phyloP scores from a whole-genome alignment of 257 asterid species.

The Fraxinus anomala region DNA sequence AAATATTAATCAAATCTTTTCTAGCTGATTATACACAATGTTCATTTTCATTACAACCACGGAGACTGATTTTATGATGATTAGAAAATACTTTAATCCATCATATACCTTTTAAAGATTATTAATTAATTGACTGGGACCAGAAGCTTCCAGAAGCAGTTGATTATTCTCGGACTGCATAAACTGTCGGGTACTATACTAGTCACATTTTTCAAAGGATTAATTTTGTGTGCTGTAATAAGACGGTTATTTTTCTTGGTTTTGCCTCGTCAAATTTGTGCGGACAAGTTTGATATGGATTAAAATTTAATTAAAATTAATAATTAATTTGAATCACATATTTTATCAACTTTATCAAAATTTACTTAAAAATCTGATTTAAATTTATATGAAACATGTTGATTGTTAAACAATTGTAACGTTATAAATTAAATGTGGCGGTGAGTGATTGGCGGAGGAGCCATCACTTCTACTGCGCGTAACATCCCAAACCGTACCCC shows the following conservation, averaged over 20 bases:
- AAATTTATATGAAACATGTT: no score
- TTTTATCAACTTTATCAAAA: no score
- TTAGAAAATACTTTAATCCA: background rate
- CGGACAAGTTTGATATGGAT: no score
- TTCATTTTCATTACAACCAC: no score
- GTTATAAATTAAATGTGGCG: background rate
- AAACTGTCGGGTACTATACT: background rate
- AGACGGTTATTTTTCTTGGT: background rate
- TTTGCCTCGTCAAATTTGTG: background rate
- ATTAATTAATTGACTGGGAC: background rate
- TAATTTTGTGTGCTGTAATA: background rate
- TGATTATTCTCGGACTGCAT: background rate
- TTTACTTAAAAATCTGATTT: no score
- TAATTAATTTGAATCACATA: no score
- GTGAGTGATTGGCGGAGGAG: background rate
- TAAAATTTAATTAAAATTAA: no score
- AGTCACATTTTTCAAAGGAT: background rate
- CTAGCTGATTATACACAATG: no score
- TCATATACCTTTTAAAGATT: no score
- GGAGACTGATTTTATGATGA: no score
- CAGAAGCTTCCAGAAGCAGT: conserved; percentile 1
- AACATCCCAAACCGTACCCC: background rate
- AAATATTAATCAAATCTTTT: no score
- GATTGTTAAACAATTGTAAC: no score
- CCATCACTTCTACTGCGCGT: background rate